Evolutionary conservation across 1,284 basidiomycete genomes (phyloP).

Genomic region (Leccinum insolens): DNA sequence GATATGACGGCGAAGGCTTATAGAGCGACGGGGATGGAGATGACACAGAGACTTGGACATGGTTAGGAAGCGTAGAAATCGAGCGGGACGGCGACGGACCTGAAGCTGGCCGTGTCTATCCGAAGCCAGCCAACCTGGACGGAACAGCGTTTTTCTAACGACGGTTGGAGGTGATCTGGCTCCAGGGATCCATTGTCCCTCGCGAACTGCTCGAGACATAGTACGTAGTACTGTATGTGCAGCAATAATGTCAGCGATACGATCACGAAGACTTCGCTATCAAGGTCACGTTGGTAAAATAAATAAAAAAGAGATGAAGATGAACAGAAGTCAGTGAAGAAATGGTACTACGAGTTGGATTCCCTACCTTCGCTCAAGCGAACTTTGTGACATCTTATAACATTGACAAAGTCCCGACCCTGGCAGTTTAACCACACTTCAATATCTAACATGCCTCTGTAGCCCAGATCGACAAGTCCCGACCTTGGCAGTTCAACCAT

Average conservation of each 20-base stretch:
- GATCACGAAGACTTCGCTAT: slow-evolving; percentile 80
- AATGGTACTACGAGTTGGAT: too few relatives aligned
- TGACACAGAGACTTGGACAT: slow-evolving; percentile 75
- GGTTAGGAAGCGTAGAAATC: slow-evolving; percentile 6
- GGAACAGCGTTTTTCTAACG: slow-evolving; percentile 30
- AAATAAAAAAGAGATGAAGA: too few relatives aligned
- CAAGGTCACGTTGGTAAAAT: not conserved
- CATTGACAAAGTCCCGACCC: too few relatives aligned
- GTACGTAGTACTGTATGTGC: slow-evolving; percentile 47
- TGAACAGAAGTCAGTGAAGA: too few relatives aligned
- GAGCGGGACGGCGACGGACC: slow-evolving; percentile 47
- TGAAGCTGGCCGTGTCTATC: slow-evolving; percentile 88
- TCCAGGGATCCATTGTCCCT: slow-evolving; percentile 76
- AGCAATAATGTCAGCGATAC: slow-evolving; percentile 79
- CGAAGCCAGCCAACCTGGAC: slow-evolving; percentile 77
- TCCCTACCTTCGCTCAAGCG: too few relatives aligned
- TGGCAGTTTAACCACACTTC: too few relatives aligned
- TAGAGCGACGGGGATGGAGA: slow-evolving; percentile 81
- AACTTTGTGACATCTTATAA: too few relatives aligned
- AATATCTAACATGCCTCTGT: slow-evolving; percentile 47
- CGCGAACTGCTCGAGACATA: slow-evolving; percentile 79
- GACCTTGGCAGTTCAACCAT: slow-evolving; percentile 58
- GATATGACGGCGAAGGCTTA: slow-evolving; percentile 93
- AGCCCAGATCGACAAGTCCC: slow-evolving; percentile 66
- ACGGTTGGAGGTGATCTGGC: slow-evolving; percentile 61